phyloP scores from a whole-genome alignment of 176 grass and related monocot genomes.

The Oryza longistaminata region DNA sequence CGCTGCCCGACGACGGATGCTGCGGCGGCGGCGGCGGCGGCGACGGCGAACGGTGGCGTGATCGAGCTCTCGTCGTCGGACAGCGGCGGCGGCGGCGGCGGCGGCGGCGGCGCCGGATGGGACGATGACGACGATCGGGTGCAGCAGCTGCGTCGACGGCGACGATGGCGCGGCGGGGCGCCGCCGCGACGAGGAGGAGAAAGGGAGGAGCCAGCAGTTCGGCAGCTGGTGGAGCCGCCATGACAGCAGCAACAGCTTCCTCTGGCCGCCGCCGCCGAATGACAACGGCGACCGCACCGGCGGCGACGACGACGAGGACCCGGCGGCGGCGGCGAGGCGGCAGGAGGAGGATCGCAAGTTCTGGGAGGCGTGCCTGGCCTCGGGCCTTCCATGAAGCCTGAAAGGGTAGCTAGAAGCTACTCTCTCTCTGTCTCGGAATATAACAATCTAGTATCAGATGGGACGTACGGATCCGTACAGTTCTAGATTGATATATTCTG shows the following conservation, averaged over 20 bases:
- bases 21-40: background rate
- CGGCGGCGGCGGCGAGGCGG: constrained; percentile 29
- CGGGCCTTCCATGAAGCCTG: constrained; percentile 36
- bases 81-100: background rate
- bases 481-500: no score
- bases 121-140: constrained; percentile 27
- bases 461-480: no score
- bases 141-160: constrained; percentile 36
- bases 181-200: background rate
- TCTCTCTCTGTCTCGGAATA: no score
- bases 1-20: constrained; percentile 11
- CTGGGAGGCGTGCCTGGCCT: constrained; percentile 60
- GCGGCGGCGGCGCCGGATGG: background rate
- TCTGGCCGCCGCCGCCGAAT: background rate
- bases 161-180: background rate
- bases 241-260: constrained; percentile 4
- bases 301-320: background rate
- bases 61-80: constrained; percentile 5
- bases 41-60: background rate
- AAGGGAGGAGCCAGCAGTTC: background rate
- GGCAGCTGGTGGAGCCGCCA: background rate
- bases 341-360: constrained; percentile 58
- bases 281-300: background rate
- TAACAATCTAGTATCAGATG: no score
- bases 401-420: background rate